phyloP scores from a whole-genome alignment of 1,284 basidiomycete species.

The Puccinia horiana region DNA sequence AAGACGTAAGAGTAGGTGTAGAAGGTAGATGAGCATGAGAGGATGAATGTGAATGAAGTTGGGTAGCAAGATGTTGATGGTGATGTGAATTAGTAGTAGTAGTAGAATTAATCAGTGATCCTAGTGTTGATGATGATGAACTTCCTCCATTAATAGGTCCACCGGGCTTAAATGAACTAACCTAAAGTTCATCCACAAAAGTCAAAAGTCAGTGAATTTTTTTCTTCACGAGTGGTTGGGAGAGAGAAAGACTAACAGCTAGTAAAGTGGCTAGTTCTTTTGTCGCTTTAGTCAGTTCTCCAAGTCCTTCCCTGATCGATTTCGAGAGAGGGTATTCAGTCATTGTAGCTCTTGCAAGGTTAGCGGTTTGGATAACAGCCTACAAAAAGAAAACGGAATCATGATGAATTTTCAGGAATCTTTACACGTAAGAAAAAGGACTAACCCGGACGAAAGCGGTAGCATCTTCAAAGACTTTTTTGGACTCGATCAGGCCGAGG shows the following conservation, averaged over 20 bases:
- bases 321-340: conserved; percentile 56
- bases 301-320: conserved; percentile 56
- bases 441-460: conserved; percentile 44
- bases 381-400: conserved; percentile 50
- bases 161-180: no score
- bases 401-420: conserved; percentile 57
- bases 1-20: no score
- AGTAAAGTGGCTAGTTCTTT: conserved; percentile 61
- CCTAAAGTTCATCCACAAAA: no score
- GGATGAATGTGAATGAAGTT: no score
- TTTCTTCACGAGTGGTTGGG: no score
- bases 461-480: conserved; percentile 43
- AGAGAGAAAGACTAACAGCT: conserved; percentile 54
- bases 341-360: conserved; percentile 59
- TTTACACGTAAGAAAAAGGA: conserved; percentile 54
- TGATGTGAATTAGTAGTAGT: no score
- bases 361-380: conserved; percentile 61
- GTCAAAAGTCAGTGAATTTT: no score
- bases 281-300: conserved; percentile 60
- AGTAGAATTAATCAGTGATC: no score
- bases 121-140: no score
- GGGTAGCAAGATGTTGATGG: no score
- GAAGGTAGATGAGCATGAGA: no score
- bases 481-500: neutral
- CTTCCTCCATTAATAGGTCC: no score